Evolutionary conservation across 805 yeast genomes (phyloP), one percentile per base, ranked within the genome.

Genomic region (Nakazawaea sp.): DNA sequence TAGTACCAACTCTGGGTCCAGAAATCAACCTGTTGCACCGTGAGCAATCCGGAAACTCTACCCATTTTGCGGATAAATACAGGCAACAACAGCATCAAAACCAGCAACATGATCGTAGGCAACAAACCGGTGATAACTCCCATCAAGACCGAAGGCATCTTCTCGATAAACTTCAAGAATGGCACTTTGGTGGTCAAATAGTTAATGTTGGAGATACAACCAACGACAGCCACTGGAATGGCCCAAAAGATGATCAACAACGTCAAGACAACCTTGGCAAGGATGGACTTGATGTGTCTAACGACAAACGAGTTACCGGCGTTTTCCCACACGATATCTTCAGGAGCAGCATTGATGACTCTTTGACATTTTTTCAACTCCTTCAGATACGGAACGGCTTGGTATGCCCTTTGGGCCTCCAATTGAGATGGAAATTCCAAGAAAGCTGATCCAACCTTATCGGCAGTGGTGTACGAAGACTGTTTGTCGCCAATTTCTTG

Each of bases 161-260:
- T 77, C 53, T 80, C 64, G 49, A 90, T 72, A 61, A 86, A 92
- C 27, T 68, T 59, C 53, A 90, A 70, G 67, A 85, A 92, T 7
- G 67, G 86, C 21, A 90, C 73, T 45, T 73, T 77, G 26, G 70
- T 64, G 27, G 83, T 85, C 53, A 88, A 67, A 52, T 71, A 80
- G 46, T 81, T 77, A 48, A 90, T 73, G 60, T 90, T 92, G 18
- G 97, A 90, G 45, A 92, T 81, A 49, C 78, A 72, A 74, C 97
- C 97, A 35, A 90, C 96, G 51, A 87, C 88, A n/a, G 97, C 95
- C 27, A 90, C 97, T 8, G 98, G 98, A 49, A 90, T 78, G 30
- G 95, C 80, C 97, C 97, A 90, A 62, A 88, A 87, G 33, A 90
- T 74, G 43, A 90, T 77, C 59, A 81, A 64, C 41, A 75, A 50